Evolutionary conservation across 2,329 filamentous ascomycete species (phyloP).

Genomic region (Tolypocladium tropicale): DNA sequence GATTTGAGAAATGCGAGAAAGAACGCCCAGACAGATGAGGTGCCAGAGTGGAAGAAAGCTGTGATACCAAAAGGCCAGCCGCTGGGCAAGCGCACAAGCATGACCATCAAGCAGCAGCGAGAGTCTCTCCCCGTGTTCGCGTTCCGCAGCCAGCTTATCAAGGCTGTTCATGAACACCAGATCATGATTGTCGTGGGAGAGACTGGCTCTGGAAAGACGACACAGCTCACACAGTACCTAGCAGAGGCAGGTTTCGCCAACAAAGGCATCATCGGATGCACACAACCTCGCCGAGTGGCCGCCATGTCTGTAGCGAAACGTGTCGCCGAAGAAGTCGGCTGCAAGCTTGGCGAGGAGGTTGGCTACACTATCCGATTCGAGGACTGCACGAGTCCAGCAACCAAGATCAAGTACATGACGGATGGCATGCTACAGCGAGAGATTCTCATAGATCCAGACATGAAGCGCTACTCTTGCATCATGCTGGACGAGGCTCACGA

Average conservation of each 20-base stretch:
- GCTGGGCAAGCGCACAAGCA: conserved; percentile 74
- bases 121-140: conserved; percentile 82
- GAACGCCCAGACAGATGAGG: conserved; percentile 50
- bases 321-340: conserved; percentile 92
- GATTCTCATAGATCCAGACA: conserved; percentile 81
- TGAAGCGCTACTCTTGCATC: conserved; percentile 87
- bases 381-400: conserved; percentile 77
- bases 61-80: conserved; percentile 71
- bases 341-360: conserved; percentile 80
- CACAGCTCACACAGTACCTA: conserved; percentile 89
- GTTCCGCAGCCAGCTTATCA: conserved; percentile 78
- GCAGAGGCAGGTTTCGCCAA: conserved; percentile 87
- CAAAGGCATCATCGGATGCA: conserved; percentile 85
- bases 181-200: conserved; percentile 94
- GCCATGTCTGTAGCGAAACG: conserved; percentile 97
- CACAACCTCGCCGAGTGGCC: conserved; percentile 90
- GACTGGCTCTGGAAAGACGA: conserved; percentile 95
- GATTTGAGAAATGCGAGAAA: conserved; percentile 64
- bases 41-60: conserved; percentile 89
- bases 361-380: conserved; percentile 98
- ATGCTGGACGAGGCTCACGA: conserved; percentile 99
- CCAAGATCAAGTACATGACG: conserved; percentile 99
- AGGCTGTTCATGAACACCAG: conserved; percentile 80
- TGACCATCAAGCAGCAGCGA: conserved; percentile 92
- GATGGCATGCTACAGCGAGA: conserved; percentile 97